These are phyloP conservation scores for Lactuca saligna DNA, from an alignment of 129 eudicot species.

Conservation along the genomic window DNA sequence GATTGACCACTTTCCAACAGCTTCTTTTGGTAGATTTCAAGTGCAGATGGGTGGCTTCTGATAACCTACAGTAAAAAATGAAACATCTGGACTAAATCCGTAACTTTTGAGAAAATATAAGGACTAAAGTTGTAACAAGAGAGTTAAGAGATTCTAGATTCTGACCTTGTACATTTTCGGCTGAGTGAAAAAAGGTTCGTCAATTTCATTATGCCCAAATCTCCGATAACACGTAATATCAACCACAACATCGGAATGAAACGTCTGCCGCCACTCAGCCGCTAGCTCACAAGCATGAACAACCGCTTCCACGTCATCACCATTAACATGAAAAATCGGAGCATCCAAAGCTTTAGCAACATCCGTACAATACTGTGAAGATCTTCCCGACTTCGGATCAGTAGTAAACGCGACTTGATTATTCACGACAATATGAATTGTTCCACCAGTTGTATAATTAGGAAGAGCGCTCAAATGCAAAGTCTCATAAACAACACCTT, in stretches of 20 bases:
- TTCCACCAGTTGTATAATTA: constrained; percentile 96
- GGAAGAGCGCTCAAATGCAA: constrained; percentile 94
- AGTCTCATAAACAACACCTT: constrained; percentile 97
- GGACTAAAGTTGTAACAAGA: not conserved
- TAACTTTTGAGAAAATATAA: not conserved
- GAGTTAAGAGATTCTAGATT: not conserved
- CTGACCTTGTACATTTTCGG: constrained; percentile 94
- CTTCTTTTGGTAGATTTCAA: constrained; percentile 70
- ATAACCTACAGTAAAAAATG: constrained; percentile 57
- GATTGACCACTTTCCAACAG: constrained; percentile 72
- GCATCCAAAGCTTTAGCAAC: constrained; percentile 93
- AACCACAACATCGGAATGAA: constrained; percentile 92
- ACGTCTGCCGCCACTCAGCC: constrained; percentile 97
- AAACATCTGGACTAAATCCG: not conserved
- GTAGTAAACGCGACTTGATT: constrained; percentile 99
- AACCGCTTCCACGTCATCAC: constrained; percentile 95
- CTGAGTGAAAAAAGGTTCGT: constrained; percentile 94
- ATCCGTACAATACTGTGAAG: constrained; percentile 97
- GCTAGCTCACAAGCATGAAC: constrained; percentile 95
- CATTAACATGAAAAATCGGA: constrained; percentile 97
- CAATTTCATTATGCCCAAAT: constrained; percentile 98
- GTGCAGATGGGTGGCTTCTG: constrained; percentile 77
- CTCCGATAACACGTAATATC: constrained; percentile 90
- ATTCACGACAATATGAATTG: constrained; percentile 88
- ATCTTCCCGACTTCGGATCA: constrained; percentile 88